Percentiles rank a stretch among this genome's conserved stretches.
Conservation (phyloP, 148 eudicot genomes). For the Camellia sinensis region DNA sequence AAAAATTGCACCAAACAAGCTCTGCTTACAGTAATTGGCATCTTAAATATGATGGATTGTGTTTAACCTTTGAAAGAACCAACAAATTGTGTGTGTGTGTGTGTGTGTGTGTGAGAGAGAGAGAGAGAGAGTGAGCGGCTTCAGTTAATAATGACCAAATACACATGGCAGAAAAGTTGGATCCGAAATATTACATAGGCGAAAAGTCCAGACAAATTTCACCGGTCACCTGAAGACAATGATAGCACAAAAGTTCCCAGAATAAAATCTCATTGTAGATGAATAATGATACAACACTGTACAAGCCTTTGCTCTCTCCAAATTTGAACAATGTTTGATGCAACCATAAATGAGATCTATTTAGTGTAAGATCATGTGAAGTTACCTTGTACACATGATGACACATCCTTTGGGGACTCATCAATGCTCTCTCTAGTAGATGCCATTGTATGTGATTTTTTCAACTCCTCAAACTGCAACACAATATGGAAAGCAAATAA, state of each 20-base stretch:
- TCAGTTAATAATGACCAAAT: too few relatives aligned
- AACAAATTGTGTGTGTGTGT: too few relatives aligned
- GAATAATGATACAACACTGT: background rate
- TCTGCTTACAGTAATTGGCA: too few relatives aligned
- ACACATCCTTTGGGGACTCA: constrained; percentile 9
- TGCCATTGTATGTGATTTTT: constrained; percentile 6
- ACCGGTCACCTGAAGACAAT: background rate
- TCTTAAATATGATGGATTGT: too few relatives aligned
- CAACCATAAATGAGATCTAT: background rate
- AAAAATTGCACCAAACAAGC: too few relatives aligned
- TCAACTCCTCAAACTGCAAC: constrained; percentile 21
- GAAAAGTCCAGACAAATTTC: background rate
- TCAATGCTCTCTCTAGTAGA: background rate
- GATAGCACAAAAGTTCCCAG: background rate
- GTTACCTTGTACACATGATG: constrained; percentile 5
- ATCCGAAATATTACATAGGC: background rate
- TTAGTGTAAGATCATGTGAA: background rate
- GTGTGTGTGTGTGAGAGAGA: too few relatives aligned
- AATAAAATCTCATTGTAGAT: background rate
- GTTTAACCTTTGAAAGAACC: too few relatives aligned
- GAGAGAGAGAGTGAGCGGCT: too few relatives aligned
- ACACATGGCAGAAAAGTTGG: too few relatives aligned
- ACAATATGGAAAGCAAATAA: background rate
- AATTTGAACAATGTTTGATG: background rate
- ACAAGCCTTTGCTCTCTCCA: background rate